Conservation (phyloP, 192 early-diverging fungal genomes). For the Backusella liffmaniae region DNA sequence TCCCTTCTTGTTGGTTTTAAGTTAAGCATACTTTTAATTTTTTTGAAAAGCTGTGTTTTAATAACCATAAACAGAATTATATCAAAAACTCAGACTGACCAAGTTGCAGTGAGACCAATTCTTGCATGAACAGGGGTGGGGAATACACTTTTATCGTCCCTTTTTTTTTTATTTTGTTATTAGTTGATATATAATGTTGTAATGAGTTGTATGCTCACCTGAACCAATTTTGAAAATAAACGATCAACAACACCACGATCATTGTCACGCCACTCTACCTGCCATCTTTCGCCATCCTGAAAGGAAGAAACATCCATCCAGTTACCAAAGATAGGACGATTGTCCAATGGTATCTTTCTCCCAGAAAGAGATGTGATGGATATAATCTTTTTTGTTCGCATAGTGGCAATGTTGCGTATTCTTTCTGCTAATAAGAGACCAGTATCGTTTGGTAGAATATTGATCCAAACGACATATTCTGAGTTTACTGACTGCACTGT, state of each 20-base stretch:
- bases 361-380: slow-evolving; percentile 31
- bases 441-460: slow-evolving; percentile 32
- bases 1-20: not conserved
- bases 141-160: not conserved
- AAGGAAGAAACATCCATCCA: slow-evolving; percentile 34
- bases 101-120: not conserved
- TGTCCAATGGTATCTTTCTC: slow-evolving; percentile 25
- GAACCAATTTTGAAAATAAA: slow-evolving; percentile 28
- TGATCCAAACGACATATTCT: slow-evolving; percentile 37
- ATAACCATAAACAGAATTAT: not conserved
- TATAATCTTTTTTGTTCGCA: slow-evolving; percentile 29
- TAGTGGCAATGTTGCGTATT: slow-evolving; percentile 34
- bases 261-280: slow-evolving; percentile 33
- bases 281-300: slow-evolving; percentile 32
- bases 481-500: slow-evolving; percentile 34
- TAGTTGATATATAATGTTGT: not conserved
- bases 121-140: not conserved
- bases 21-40: not conserved
- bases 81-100: not conserved
- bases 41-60: not conserved
- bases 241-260: slow-evolving; percentile 30
- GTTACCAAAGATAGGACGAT: slow-evolving; percentile 34
- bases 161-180: not conserved
- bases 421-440: slow-evolving; percentile 31
- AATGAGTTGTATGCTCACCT: not conserved